Evolutionary conservation across 495 filamentous ascomycete species (phyloP), one percentile per base, ranked within the genome.

Genomic region (Penicillium coprophilum): DNA sequence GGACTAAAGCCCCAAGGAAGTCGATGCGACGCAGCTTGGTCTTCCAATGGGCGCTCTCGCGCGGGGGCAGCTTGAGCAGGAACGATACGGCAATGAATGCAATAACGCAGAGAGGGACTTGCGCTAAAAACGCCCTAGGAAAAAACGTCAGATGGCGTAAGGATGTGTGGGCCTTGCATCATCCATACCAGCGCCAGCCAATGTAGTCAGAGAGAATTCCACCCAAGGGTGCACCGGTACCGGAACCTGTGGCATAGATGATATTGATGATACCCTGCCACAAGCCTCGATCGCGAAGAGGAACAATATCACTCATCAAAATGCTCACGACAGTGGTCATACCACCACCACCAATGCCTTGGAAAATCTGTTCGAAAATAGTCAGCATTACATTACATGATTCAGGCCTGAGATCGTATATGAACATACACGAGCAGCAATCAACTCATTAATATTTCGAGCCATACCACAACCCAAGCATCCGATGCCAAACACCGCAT

Each of bases 261-360:
- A 94, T 85, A 62, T 94, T 95, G 61, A 93, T 77, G 45, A 92
- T 82, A 19, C 91, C 90, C 68, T 95, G 91, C 83, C 87, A 95
- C 12, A 87, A 77, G 5, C 89, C 91, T 58, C 90, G 70, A 50
- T 92, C 85, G n/a, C 87, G 78, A 48, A 96, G 75, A 9, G 88
- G 79, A 4, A 95, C 80, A 17, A 92, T 78, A 67, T 96, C 91
- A 49, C 83, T 88, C 55, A 96, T 70, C 30, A 96, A 69, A 48
- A 96, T 93, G 52, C 74, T 83, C 41, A 88, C 88, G 47, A 94
- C 83, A 5, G 87, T 87, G 4, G 86, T 90, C 89, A 95, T 93
- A 20, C 91, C 91, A 24, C 89, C 91, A 20, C 90, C 91, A 11
- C 90, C 91, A 56, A 92, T 84, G 6, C 91, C 90, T 62, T 86